Conservation (phyloP, 805 yeast genomes). For the Myxozyma sirexii region DNA sequence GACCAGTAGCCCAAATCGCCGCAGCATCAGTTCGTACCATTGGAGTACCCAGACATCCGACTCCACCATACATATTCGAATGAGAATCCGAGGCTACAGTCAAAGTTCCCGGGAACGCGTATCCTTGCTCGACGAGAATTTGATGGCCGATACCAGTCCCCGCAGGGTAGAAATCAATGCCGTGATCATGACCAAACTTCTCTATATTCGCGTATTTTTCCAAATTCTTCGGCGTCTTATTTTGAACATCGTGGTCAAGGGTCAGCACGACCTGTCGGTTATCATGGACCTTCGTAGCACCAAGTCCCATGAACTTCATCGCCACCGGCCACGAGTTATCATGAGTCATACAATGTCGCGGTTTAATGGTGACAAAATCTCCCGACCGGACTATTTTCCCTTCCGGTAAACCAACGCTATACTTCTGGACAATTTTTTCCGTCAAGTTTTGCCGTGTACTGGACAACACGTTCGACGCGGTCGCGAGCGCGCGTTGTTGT, state of each 20-base stretch:
- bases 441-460: constrained; percentile 71
- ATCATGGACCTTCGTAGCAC: constrained; percentile 80
- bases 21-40: constrained; percentile 99
- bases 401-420: constrained; percentile 81
- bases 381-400: constrained; percentile 81
- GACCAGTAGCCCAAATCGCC: constrained; percentile 99
- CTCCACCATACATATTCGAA: constrained; percentile 96
- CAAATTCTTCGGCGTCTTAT: constrained; percentile 83
- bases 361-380: constrained; percentile 91
- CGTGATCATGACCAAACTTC: constrained; percentile 84
- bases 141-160: constrained; percentile 99
- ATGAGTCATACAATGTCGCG: constrained; percentile 98
- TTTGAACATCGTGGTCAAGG: constrained; percentile 96
- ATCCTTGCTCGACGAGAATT: constrained; percentile 98
- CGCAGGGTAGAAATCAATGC: constrained; percentile 96
- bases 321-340: constrained; percentile 99
- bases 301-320: constrained; percentile 90
- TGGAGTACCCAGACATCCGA: constrained; percentile 95
- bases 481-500: constrained; percentile 22
- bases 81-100: constrained; percentile 98
- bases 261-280: constrained; percentile 94
- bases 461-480: constrained; percentile 8
- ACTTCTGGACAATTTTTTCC: constrained; percentile 92
- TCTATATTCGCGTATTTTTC: constrained; percentile 87
- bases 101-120: constrained; percentile 90